A percentile compares a stretch with the other conserved stretches of the same genome.
These are phyloP conservation scores for Phytophthora aleatoria DNA, from an alignment of 352 stramenopile species.

Conservation along the genomic window DNA sequence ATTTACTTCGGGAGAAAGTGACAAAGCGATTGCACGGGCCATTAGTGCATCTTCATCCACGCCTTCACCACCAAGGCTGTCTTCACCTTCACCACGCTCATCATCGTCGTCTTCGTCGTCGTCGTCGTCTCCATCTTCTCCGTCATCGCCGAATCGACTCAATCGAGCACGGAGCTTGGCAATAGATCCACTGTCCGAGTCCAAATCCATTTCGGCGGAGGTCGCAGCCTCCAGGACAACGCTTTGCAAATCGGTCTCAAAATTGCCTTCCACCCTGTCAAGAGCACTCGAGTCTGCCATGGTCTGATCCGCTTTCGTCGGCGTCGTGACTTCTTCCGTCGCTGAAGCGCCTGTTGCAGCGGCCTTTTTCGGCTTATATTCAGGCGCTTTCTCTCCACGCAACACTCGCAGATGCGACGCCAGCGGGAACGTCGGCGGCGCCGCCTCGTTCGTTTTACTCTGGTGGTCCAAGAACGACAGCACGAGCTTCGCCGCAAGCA, in stretches of 20 bases:
- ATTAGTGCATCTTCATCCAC: conserved; percentile 91
- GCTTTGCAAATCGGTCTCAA: conserved; percentile 41
- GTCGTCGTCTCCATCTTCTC: conserved; percentile 61
- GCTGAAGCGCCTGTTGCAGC: conserved; percentile 1
- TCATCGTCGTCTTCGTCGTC: conserved; percentile 68
- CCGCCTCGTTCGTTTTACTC: conserved; percentile 15
- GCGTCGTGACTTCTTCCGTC: conserved; percentile 40
- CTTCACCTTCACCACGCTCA: conserved; percentile 47
- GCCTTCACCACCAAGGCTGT: conserved; percentile 62
- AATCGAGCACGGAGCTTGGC: conserved; percentile 64
- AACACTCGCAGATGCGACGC: conserved; percentile 76
- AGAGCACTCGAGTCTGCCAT: conserved; percentile 28
- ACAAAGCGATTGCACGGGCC: conserved; percentile 87
- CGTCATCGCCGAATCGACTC: conserved; percentile 73
- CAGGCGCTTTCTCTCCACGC: conserved; percentile 66
- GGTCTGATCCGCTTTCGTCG: conserved; percentile 37
- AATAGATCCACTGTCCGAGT: conserved; percentile 64
- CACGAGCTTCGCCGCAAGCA: conserved; percentile 76
- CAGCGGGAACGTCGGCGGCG: conserved; percentile 49
- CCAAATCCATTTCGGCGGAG: conserved; percentile 68
- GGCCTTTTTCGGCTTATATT: conserved; percentile 36
- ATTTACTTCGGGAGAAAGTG: conserved; percentile 81
- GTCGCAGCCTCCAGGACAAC: conserved; percentile 31
- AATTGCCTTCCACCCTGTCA: conserved; percentile 28
- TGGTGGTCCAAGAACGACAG: conserved; percentile 51